phyloP scores from a whole-genome alignment of 345 rosid species.

The Brassica juncea region DNA sequence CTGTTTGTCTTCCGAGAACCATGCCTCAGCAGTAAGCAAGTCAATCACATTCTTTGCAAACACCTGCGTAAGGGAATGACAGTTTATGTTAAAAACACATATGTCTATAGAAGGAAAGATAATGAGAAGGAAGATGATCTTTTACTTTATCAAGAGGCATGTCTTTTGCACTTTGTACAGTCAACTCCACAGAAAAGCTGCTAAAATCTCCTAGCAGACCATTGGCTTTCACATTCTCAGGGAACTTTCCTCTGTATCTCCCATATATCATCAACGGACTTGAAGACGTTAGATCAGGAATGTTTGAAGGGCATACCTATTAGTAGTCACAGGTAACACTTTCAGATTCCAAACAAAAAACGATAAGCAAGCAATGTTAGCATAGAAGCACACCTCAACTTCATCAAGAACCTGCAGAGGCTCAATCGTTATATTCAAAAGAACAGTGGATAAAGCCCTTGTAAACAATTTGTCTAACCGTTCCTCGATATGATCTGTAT shows the following conservation, averaged over 20 bases:
- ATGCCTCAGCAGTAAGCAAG: slow-evolving; percentile 79
- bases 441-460: slow-evolving; percentile 56
- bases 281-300: slow-evolving; percentile 71
- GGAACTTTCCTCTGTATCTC: slow-evolving; percentile 66
- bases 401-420: slow-evolving; percentile 59
- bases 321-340: slow-evolving; percentile 31
- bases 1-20: slow-evolving; percentile 69
- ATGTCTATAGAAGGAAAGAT: slow-evolving; percentile 4
- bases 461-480: slow-evolving; percentile 54
- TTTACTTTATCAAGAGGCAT: slow-evolving; percentile 65
- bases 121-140: slow-evolving; percentile 8
- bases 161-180: slow-evolving; percentile 54
- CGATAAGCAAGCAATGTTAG: slow-evolving; percentile 20
- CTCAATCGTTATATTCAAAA: slow-evolving; percentile 61
- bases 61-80: slow-evolving; percentile 42
- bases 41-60: slow-evolving; percentile 75
- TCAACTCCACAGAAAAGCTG: slow-evolving; percentile 51
- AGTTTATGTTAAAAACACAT: not conserved
- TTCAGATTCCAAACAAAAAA: not conserved
- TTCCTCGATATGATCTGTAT: slow-evolving; percentile 62
- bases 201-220: slow-evolving; percentile 64
- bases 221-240: slow-evolving; percentile 51
- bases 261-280: slow-evolving; percentile 60
- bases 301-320: slow-evolving; percentile 58
- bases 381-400: slow-evolving; percentile 63